Base-by-base conservation (phyloP, 2,329 filamentous ascomycete species). In the Thelonectria rubi region DNA sequence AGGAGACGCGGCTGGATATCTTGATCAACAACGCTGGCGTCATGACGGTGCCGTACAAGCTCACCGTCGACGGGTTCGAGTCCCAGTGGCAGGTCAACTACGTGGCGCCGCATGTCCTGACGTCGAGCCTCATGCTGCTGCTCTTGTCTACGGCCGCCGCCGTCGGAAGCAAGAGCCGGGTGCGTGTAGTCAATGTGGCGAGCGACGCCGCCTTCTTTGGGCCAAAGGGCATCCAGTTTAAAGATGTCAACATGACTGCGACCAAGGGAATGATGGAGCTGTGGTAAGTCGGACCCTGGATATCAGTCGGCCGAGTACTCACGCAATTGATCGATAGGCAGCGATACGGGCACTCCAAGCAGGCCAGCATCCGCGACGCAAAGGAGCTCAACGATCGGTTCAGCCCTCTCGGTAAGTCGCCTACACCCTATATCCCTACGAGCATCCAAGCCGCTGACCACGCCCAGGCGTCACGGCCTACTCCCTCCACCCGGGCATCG, bases 1-100 rank as follows among this genome's bases (percentile, higher is more conserved):
- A 60, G 7, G 70, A 72, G 12, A 26, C 52, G 10, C 61, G 58
- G 2, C 63, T 72, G 12, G 62, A 66, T 50, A 57, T 64, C 20
- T 34, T 65, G 9, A 60, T 63, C 48, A 65, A 63, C 21, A 63
- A 63, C 34, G 55, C 60, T 20, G 55, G 52, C 66, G 66, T 71
- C 18, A 71, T 71, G 67, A 63, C 52, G 1, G 59, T 55, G 17
- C 69, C 67, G 0, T 71, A 58, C 30, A 40, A 71, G 8, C 42
- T 71, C n/a, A 65, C 68, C 2, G 54, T 58, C 15, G 69, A 71
- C 12, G 67, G 68, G 1, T 59, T 63, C 12, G 67, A 71, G 21
- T 40, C 64, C 3, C 67, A 71, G 21, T 71, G 67, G 67, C 67
- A 71, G n/a, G 59, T 62, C 21, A 69, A 65, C 17, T 66, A 66